Percentiles rank a stretch among this genome's conserved stretches.
These are phyloP conservation scores for Hanseniaspora nectarophila DNA, from an alignment of 805 yeast species.

Conservation along the genomic window DNA sequence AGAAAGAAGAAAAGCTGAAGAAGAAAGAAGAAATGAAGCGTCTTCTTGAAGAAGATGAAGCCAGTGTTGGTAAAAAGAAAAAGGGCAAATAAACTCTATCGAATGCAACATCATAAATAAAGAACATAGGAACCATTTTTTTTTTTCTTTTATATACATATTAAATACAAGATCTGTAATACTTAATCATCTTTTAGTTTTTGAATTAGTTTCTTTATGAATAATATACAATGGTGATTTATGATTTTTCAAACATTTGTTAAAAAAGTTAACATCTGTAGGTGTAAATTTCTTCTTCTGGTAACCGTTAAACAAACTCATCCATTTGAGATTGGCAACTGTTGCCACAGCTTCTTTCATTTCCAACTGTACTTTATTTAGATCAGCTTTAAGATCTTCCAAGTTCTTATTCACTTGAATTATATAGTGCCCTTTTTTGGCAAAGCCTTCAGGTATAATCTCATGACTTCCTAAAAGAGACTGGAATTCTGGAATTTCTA, in stretches of 20 bases:
- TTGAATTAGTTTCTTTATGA: not conserved
- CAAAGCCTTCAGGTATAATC: constrained; percentile 17
- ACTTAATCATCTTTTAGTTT: not conserved
- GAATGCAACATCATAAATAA: not conserved
- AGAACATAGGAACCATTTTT: too few relatives aligned
- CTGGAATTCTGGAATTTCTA: not conserved
- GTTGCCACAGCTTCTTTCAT: constrained; percentile 9
- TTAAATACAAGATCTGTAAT: not conserved
- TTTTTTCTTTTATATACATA: too few relatives aligned
- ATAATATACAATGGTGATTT: not conserved
- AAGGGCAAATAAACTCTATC: constrained; percentile 8
- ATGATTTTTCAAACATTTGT: not conserved
- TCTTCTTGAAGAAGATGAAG: constrained; percentile 27
- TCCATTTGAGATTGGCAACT: constrained; percentile 18
- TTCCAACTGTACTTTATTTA: constrained; percentile 18
- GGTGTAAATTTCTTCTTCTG: not conserved
- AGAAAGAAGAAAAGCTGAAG: constrained; percentile 24
- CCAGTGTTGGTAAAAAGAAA: constrained; percentile 20
- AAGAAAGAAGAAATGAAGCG: constrained; percentile 27
- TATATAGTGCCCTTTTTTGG: constrained; percentile 27
- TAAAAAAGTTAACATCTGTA: not conserved
- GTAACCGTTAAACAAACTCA: constrained; percentile 18
- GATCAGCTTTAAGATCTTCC: constrained; percentile 17
- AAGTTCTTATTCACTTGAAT: constrained; percentile 16
- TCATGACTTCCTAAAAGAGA: constrained; percentile 14